Evolutionary conservation across 202 grass and related monocot species (phyloP), one percentile per base, ranked within the genome.

Genomic region (Hordeum pubiflorum): DNA sequence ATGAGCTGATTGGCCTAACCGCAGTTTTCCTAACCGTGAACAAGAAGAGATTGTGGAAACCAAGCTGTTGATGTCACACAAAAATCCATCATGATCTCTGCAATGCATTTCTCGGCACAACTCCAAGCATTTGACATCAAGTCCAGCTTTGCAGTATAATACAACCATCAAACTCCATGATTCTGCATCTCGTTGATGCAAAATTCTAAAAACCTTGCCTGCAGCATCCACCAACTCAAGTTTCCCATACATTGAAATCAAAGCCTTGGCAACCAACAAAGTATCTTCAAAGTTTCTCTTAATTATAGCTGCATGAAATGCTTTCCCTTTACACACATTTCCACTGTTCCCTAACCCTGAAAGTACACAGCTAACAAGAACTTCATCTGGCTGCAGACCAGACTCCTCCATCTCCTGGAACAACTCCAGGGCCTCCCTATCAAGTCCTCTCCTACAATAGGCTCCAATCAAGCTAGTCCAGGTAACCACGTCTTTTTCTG

Each of bases 121-220:
- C 59, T 85, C 82, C 82, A 94, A 92, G 60, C 92, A 94, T 75
- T 89, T 77, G 27, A 76, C 39, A 54, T 90, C 84, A 70, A 48
- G 40, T 79, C 92, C 89, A 68, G 71, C 71, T 68, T 88, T 92
- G 36, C 82, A 85, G 78, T 79, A 94, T 71, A 75, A 66, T 33
- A 78, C 18, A 55, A 90, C 27, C 87, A 94, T 86, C 76, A 83
- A 88, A 66, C 85, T 92, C 92, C 87, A 94, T 72, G 92, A 88
- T 64, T 88, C 87, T 4, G 4, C 13, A 69, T 88, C 85, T 24
- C 6, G 43, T 39, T 76, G 75, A 81, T 57, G 75, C 76, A 81
- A 71, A 26, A 24, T 44, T 65, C 79, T 32, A 54, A 94, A 94
- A 69, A 89, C 41, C 69, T 36, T 79, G 71, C 39, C 12, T 79